Conservation (phyloP, 805 yeast genomes). For the Monosporozyma aerobia region DNA sequence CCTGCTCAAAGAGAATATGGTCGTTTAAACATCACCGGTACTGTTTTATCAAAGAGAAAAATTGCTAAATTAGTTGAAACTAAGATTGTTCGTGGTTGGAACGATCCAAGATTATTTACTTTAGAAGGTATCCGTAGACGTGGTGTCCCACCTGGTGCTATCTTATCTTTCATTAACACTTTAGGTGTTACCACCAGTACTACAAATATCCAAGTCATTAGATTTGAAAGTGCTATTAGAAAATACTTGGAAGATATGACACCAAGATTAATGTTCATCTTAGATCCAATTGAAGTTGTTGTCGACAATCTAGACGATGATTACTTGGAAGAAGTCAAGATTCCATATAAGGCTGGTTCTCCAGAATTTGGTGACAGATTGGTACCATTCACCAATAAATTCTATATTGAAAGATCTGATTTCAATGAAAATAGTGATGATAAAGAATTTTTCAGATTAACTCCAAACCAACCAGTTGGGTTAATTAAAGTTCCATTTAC, state of each 20-base stretch:
- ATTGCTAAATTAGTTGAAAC: slow-evolving; percentile 86
- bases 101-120: slow-evolving; percentile 94
- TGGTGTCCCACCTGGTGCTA: slow-evolving; percentile 98
- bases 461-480: slow-evolving; percentile 93
- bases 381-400: slow-evolving; percentile 64
- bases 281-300: slow-evolving; percentile 76
- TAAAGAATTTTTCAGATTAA: slow-evolving; percentile 80
- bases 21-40: slow-evolving; percentile 87
- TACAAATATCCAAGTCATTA: slow-evolving; percentile 78
- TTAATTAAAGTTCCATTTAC: slow-evolving; percentile 83
- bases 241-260: slow-evolving; percentile 80
- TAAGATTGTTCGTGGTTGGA: slow-evolving; percentile 86
- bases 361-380: slow-evolving; percentile 66
- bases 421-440: slow-evolving; percentile 53
- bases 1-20: slow-evolving; percentile 99
- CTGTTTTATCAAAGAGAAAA: slow-evolving; percentile 90
- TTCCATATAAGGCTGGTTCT: slow-evolving; percentile 87
- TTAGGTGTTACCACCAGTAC: slow-evolving; percentile 94
- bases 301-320: slow-evolving; percentile 75
- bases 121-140: slow-evolving; percentile 91
- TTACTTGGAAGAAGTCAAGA: slow-evolving; percentile 55
- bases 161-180: slow-evolving; percentile 83
- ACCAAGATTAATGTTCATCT: slow-evolving; percentile 89
- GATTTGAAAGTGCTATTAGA: slow-evolving; percentile 88
- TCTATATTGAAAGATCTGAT: slow-evolving; percentile 85